A percentile compares a stretch with the other conserved stretches of the same genome.
These are phyloP conservation scores for Rhodotorula taiwanensis DNA, from an alignment of 768 basidiomycete species.

Conservation along the genomic window DNA sequence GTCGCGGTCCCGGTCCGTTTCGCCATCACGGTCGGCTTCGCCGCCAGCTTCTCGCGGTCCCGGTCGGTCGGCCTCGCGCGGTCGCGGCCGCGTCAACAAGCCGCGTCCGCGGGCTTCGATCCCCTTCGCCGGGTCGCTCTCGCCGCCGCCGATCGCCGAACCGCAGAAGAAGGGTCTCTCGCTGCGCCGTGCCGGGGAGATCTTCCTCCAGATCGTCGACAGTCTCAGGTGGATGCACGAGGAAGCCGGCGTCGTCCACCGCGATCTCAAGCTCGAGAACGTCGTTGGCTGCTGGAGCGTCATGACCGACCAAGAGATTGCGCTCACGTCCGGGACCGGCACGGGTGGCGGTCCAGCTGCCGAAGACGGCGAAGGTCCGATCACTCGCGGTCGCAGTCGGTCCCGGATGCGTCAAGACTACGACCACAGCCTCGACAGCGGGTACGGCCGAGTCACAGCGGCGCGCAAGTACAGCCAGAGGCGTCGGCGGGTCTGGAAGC, in stretches of 20 bases:
- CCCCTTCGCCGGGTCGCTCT: constrained; percentile 16
- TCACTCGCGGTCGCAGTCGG: neutral
- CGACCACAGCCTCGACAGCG: neutral
- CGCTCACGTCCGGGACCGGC: neutral
- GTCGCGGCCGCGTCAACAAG: neutral
- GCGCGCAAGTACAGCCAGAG: constrained; percentile 7
- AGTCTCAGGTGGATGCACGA: constrained; percentile 78
- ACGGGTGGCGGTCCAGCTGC: too few species aligned
- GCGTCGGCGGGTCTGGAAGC: constrained; percentile 58
- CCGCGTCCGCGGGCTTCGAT: neutral
- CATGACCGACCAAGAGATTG: neutral
- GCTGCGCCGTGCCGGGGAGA: constrained; percentile 37
- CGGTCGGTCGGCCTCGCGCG: neutral
- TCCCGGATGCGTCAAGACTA: neutral
- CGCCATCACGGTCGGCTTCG: neutral
- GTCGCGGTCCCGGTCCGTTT: neutral
- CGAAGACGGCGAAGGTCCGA: neutral
- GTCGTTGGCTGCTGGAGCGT: constrained; percentile 79
- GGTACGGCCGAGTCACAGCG: neutral
- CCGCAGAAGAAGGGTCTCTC: constrained; percentile 50
- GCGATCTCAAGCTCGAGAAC: constrained; percentile 96
- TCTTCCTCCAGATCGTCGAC: constrained; percentile 78
- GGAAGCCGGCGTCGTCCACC: constrained; percentile 68
- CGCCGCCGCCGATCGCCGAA: neutral
- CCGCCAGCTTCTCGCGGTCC: neutral